Evolutionary conservation across 2,329 filamentous ascomycete genomes (phyloP).

Genomic region (Cryphonectria carpinicola): DNA sequence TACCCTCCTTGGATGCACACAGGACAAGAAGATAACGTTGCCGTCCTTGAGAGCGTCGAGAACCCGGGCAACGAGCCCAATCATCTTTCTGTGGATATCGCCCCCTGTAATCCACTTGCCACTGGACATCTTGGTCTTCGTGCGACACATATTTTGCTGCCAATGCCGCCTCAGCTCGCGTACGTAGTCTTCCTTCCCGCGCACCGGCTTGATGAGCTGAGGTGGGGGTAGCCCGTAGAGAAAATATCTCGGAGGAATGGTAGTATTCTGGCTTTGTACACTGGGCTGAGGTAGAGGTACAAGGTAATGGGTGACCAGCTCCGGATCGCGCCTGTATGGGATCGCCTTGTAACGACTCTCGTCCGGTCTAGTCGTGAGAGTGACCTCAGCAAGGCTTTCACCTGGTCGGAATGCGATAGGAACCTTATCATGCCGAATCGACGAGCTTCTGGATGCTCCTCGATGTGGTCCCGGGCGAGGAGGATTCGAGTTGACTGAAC

Average conservation of each 20-base stretch:
- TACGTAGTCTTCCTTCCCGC: conserved; percentile 3
- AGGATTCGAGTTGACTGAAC: not conserved
- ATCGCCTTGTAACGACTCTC: conserved; percentile 12
- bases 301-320: conserved; percentile 23
- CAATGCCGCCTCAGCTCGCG: conserved; percentile 13
- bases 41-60: conserved; percentile 9
- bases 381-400: not conserved
- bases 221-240: conserved; percentile 22
- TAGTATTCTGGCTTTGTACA: conserved; percentile 5
- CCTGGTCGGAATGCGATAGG: not conserved
- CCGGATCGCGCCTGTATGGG: conserved; percentile 18
- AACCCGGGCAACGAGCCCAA: too few relatives aligned
- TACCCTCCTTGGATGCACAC: conserved; percentile 20
- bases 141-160: conserved; percentile 18
- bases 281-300: conserved; percentile 17
- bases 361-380: not conserved
- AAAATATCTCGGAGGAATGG: conserved; percentile 16
- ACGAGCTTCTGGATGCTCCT: not conserved
- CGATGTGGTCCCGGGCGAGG: not conserved
- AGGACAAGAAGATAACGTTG: conserved; percentile 9
- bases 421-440: not conserved
- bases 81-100: conserved; percentile 8
- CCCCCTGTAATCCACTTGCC: conserved; percentile 7
- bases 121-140: conserved; percentile 2
- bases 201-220: conserved; percentile 15